Percentiles rank a stretch among this genome's conserved stretches.
Evolutionary conservation across 768 basidiomycete genomes (phyloP).

Genomic region (Rhizopogon vulgaris): DNA sequence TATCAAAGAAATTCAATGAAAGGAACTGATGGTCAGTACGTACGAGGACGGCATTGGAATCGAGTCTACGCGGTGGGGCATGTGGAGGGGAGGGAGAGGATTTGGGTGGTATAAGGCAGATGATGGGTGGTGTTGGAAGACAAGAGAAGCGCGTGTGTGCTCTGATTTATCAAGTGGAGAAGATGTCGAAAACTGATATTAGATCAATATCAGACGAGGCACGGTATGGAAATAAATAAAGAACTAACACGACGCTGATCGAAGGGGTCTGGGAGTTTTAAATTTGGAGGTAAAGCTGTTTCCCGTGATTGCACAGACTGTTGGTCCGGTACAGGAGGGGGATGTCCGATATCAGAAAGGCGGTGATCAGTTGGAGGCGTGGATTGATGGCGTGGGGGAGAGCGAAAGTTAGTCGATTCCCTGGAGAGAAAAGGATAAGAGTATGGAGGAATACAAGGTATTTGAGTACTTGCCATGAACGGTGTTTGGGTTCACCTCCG

Average conservation of each 20-base stretch:
- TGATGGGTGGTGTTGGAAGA: conserved; percentile 10
- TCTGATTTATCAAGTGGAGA: conserved; percentile 32
- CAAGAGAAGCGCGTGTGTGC: conserved; percentile 14
- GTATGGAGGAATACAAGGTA: conserved; percentile 11
- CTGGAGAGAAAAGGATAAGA: conserved; percentile 15
- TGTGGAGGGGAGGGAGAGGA: conserved; percentile 21
- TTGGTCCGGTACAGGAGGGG: neutral
- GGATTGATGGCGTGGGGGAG: conserved; percentile 18
- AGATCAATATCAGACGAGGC: conserved; percentile 34
- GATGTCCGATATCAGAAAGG: conserved; percentile 25
- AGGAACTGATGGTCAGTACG: conserved; percentile 16
- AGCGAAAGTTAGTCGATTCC: conserved; percentile 19
- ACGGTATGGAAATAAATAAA: conserved; percentile 26
- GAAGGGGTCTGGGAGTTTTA: conserved; percentile 25
- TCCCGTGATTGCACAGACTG: conserved; percentile 17
- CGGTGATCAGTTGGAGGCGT: conserved; percentile 26
- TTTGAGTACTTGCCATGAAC: conserved; percentile 23
- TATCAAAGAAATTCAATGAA: conserved; percentile 22
- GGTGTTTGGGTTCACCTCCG: conserved; percentile 15
- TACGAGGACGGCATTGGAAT: conserved; percentile 28
- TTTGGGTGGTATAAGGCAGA: conserved; percentile 10
- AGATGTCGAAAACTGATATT: conserved; percentile 33
- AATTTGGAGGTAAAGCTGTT: conserved; percentile 28
- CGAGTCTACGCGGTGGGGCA: conserved; percentile 49
- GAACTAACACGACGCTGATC: conserved; percentile 32